These are phyloP conservation scores for Cardiospermum halicacabum DNA, from an alignment of 345 rosid genomes.

Conservation along the genomic window DNA sequence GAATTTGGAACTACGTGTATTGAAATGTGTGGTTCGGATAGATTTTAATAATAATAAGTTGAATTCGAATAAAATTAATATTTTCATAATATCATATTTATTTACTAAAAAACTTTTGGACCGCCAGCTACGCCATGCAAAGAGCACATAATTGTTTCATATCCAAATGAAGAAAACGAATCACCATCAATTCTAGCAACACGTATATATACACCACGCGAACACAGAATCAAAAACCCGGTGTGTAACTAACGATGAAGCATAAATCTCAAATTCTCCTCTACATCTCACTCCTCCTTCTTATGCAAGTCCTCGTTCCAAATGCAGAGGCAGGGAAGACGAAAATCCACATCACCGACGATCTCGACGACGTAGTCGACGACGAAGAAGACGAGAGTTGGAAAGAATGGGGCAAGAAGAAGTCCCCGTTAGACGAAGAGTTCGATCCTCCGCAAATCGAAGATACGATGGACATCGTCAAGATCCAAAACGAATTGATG, in stretches of 20 bases:
- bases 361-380: slow-evolving; percentile 80
- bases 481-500: slow-evolving; percentile 65
- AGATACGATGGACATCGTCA: slow-evolving; percentile 43
- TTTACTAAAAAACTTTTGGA: neutral
- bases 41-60: no score
- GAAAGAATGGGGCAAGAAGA: slow-evolving; percentile 82
- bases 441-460: slow-evolving; percentile 68
- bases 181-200: neutral
- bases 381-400: slow-evolving; percentile 90
- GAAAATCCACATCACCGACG: slow-evolving; percentile 71
- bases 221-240: neutral
- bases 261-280: neutral
- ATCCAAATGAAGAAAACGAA: neutral
- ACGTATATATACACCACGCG: neutral
- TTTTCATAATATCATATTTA: no score
- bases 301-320: slow-evolving; percentile 18
- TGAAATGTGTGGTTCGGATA: no score
- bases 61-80: no score
- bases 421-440: slow-evolving; percentile 22
- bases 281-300: slow-evolving; percentile 16
- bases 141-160: no score
- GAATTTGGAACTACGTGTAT: no score
- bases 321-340: slow-evolving; percentile 47
- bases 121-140: neutral
- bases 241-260: neutral